Evolutionary conservation across 257 asterid genomes (phyloP).

Genomic region (Scutellaria baicalensis): DNA sequence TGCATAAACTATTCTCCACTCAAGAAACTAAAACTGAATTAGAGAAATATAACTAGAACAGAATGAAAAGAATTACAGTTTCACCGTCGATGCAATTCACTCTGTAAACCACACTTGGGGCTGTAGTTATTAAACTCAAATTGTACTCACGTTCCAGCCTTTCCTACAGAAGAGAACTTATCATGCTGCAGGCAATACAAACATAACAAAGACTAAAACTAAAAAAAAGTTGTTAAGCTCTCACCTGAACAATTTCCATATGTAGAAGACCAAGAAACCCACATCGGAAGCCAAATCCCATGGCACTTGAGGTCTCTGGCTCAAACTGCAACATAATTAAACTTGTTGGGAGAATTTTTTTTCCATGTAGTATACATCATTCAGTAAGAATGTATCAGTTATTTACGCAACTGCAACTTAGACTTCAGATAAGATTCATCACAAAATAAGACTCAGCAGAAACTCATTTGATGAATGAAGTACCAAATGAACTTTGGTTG

Average conservation of each 20-base stretch:
- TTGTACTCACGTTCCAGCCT: constrained; percentile 96
- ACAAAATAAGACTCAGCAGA: neutral
- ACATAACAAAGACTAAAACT: constrained; percentile 9
- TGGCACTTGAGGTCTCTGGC: constrained; percentile 95
- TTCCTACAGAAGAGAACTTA: constrained; percentile 57
- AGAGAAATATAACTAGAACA: constrained; percentile 11
- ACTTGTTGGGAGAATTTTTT: constrained; percentile 3
- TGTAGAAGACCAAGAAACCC: constrained; percentile 99
- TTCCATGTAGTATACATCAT: neutral
- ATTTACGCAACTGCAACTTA: neutral
- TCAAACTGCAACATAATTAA: constrained; percentile 54
- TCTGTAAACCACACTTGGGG: constrained; percentile 93
- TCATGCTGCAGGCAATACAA: constrained; percentile 14
- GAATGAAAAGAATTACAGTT: constrained; percentile 62
- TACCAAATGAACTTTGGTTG: neutral
- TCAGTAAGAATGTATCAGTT: neutral
- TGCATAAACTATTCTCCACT: neutral
- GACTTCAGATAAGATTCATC: neutral
- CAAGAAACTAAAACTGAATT: constrained; percentile 3
- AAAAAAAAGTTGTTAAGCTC: constrained; percentile 5
- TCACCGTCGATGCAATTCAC: constrained; percentile 75
- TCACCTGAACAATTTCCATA: constrained; percentile 98
- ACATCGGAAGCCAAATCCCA: constrained; percentile 99
- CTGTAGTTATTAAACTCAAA: constrained; percentile 87
- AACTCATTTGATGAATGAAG: neutral